phyloP scores from a whole-genome alignment of 225 moss, liverwort and hornwort genomes.

The Asterella californica region DNA sequence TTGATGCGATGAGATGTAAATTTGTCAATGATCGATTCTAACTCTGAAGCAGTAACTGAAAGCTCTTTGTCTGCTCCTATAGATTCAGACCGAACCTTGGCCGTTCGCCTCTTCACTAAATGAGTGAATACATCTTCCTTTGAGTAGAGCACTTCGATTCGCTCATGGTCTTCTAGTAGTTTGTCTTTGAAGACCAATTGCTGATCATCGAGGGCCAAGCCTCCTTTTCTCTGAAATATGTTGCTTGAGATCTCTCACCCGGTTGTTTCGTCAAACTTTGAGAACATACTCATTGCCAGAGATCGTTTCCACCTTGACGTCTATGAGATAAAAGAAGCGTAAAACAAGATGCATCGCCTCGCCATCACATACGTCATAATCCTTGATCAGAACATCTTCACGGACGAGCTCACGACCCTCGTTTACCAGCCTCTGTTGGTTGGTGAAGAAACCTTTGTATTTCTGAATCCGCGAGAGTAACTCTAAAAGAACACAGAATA shows the following conservation, averaged over 20 bases:
- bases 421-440: slow-evolving; percentile 78
- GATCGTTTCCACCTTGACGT: slow-evolving; percentile 66
- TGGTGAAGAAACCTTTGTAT: slow-evolving; percentile 68
- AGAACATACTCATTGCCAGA: slow-evolving; percentile 59
- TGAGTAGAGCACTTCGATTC: no score
- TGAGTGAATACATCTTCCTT: no score
- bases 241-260: slow-evolving; percentile 69
- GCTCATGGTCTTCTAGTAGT: no score
- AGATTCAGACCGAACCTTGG: slow-evolving; percentile 62
- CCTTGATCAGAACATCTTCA: slow-evolving; percentile 59
- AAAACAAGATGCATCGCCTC: slow-evolving; percentile 60
- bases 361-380: slow-evolving; percentile 72
- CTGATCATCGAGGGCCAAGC: slow-evolving; percentile 61
- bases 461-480: slow-evolving; percentile 81
- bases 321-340: slow-evolving; percentile 71
- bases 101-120: slow-evolving; percentile 59
- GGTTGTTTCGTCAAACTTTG: slow-evolving; percentile 53
- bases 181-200: slow-evolving; percentile 70
- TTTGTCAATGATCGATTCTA: slow-evolving; percentile 32
- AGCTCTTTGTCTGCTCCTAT: slow-evolving; percentile 70
- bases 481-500: no score
- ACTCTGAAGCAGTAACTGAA: slow-evolving; percentile 60
- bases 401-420: slow-evolving; percentile 67
- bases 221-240: slow-evolving; percentile 71
- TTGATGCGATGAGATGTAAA: slow-evolving; percentile 18